These are phyloP conservation scores for Oemleria cerasiformis DNA, from an alignment of 306 rosid genomes.

Conservation along the genomic window DNA sequence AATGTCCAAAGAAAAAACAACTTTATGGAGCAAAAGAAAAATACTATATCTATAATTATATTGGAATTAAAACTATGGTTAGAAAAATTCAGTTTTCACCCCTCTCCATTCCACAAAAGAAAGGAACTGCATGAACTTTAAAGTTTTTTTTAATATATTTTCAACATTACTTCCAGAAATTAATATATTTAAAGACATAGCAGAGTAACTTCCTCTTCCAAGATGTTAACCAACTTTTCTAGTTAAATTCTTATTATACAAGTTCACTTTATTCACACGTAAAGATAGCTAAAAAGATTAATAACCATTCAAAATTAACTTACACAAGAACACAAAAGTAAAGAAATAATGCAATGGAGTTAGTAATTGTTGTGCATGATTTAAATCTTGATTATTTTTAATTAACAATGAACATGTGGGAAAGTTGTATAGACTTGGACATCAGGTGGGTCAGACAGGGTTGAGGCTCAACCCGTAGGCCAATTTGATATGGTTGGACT, in stretches of 20 bases:
- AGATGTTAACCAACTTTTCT: neutral
- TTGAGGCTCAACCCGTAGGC: too few species aligned
- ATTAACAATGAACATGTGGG: neutral
- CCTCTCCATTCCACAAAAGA: neutral
- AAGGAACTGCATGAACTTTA: neutral
- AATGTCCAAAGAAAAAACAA: neutral
- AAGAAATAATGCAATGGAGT: neutral
- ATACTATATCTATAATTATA: neutral
- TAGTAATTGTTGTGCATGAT: neutral
- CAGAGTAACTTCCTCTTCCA: neutral
- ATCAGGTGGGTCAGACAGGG: too few species aligned
- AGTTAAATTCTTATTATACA: too few species aligned
- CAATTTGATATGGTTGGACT: too few species aligned
- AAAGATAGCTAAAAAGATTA: too few species aligned
- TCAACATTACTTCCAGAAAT: neutral
- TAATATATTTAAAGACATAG: too few species aligned
- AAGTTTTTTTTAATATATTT: neutral
- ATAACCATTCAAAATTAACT: neutral
- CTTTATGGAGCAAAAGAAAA: neutral
- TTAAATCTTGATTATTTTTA: neutral
- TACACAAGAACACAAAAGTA: neutral
- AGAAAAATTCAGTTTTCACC: neutral
- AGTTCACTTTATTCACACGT: neutral
- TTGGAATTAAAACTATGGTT: neutral
- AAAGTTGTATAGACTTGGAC: too few species aligned